Evolutionary conservation across 2,329 filamentous ascomycete species (phyloP), one percentile per base, ranked within the genome.

Genomic region (Alternaria burnsii): DNA sequence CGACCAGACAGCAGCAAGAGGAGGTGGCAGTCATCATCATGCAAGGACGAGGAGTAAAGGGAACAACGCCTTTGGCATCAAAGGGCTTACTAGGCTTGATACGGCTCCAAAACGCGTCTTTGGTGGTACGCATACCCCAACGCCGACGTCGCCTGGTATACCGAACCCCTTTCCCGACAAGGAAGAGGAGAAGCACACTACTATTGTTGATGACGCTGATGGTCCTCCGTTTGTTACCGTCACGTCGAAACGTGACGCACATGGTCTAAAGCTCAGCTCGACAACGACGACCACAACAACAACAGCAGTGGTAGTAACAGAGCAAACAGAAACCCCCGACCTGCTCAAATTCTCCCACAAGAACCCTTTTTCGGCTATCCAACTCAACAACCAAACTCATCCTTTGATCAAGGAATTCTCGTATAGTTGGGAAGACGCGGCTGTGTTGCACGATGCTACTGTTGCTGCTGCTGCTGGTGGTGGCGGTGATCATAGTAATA

Each of bases 31-130:
- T 1, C 72, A 73, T 26, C 46, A 40, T 0, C 14, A 62, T n/a
- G 48, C 65, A 3, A 24, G 58, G 3, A 38, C 22, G 22, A 40
- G 22, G 8, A 57, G 63, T 10, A 58, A 48, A n/a, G 63, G 66
- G 11, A 62, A 63, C 38, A 76, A 77, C 55, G 66, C 75, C 38
- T 71, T 77, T 32, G 74, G 76, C 7, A 74, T 75, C 47, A 67
- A 72, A 40, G 73, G 73, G 3, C 53, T 77, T 3, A 66, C 71
- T 3, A 62, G 67, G 7, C 61, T 74, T 12, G 66, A 71, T 18
- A 68, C 68, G 18, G 62, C 70, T 5, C 58, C 62, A 9, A 70
- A 69, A 36, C 62, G 61, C 18, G 61, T 65, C 38, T 66, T 61
- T 11, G 58, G 64, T 11, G 42, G 57, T 16, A 52, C 43, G 55